Percentiles rank a stretch among this genome's conserved stretches.
These are phyloP conservation scores for Colletotrichum tanaceti DNA, from an alignment of 2,329 filamentous ascomycete genomes.

Conservation along the genomic window DNA sequence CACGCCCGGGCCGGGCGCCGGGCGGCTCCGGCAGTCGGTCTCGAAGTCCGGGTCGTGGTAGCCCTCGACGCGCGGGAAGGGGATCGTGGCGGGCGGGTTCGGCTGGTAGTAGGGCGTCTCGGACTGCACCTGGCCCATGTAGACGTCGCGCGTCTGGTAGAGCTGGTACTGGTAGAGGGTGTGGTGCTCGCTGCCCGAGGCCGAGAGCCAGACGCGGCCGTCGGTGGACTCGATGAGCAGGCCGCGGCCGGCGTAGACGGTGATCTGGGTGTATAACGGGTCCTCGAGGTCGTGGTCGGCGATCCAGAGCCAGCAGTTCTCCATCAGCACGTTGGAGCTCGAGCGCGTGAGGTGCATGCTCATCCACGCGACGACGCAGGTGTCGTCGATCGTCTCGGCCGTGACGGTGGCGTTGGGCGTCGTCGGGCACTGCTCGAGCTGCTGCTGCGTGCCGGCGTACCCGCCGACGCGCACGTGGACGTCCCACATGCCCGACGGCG, in stretches of 20 bases:
- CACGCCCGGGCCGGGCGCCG: slow-evolving; percentile 41
- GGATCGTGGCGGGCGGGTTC: slow-evolving; percentile 67
- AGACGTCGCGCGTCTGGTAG: slow-evolving; percentile 68
- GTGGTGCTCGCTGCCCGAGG: slow-evolving; percentile 74
- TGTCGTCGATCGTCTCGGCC: slow-evolving; percentile 39
- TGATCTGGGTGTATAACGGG: slow-evolving; percentile 59
- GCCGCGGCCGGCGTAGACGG: slow-evolving; percentile 65
- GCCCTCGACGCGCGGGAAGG: slow-evolving; percentile 60
- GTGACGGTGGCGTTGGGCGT: slow-evolving; percentile 44
- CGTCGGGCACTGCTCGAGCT: slow-evolving; percentile 71
- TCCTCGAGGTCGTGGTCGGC: slow-evolving; percentile 69
- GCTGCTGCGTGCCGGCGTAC: slow-evolving; percentile 75
- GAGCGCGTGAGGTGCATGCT: slow-evolving; percentile 56
- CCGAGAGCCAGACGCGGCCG: slow-evolving; percentile 70
- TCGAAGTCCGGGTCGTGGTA: slow-evolving; percentile 67
- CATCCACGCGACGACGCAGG: slow-evolving; percentile 57
- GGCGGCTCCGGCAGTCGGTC: slow-evolving; percentile 51
- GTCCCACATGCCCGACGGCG: slow-evolving; percentile 75
- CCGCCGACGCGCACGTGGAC: slow-evolving; percentile 82
- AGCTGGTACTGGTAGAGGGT: slow-evolving; percentile 78
- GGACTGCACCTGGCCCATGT: slow-evolving; percentile 73
- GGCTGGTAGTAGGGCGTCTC: slow-evolving; percentile 80
- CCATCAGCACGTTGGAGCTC: slow-evolving; percentile 54
- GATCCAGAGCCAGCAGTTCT: slow-evolving; percentile 61
- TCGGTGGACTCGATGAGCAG: slow-evolving; percentile 58